Percentiles rank a stretch among this genome's conserved stretches.
phyloP scores from a whole-genome alignment of 225 moss, liverwort and hornwort genomes.

The Polytrichum commune region DNA sequence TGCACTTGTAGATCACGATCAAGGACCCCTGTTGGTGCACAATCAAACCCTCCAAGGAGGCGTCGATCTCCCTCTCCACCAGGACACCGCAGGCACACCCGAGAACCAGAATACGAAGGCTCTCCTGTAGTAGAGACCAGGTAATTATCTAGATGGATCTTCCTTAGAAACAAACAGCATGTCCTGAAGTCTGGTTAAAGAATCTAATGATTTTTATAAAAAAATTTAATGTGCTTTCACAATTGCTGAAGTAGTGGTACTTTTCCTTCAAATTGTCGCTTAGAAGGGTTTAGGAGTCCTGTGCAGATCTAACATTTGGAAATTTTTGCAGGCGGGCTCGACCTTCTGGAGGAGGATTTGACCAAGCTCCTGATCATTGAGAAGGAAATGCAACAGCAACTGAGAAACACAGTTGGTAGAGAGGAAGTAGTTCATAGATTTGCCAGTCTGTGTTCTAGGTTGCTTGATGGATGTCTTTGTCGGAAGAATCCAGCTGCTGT shows the following conservation, averaged over 20 bases:
- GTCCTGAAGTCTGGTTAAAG: background rate
- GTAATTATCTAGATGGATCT: background rate
- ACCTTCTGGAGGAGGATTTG: slow-evolving; percentile 1
- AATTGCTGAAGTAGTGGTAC: too few species aligned
- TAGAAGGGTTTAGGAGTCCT: background rate
- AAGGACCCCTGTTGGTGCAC: slow-evolving; percentile 33
- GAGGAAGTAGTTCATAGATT: too few species aligned
- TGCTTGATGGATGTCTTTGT: too few species aligned
- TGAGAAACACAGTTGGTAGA: too few species aligned
- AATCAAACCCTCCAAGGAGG: slow-evolving; percentile 28
- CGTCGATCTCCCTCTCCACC: slow-evolving; percentile 31
- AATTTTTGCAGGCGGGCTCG: background rate
- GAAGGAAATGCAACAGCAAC: too few species aligned
- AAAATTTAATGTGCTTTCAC: background rate
- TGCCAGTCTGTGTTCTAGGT: too few species aligned
- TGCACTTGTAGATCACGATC: slow-evolving; percentile 29
- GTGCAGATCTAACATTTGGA: background rate
- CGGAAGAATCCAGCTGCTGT: too few species aligned
- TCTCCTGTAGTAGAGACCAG: background rate
- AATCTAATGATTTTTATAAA: background rate
- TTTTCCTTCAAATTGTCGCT: too few species aligned
- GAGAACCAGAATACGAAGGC: slow-evolving; percentile 22
- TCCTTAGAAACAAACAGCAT: background rate
- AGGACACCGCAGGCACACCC: slow-evolving; percentile 27
- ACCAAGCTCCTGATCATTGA: background rate